Conservation (phyloP, 805 yeast species). For the Sugiyamaella marilandica region DNA sequence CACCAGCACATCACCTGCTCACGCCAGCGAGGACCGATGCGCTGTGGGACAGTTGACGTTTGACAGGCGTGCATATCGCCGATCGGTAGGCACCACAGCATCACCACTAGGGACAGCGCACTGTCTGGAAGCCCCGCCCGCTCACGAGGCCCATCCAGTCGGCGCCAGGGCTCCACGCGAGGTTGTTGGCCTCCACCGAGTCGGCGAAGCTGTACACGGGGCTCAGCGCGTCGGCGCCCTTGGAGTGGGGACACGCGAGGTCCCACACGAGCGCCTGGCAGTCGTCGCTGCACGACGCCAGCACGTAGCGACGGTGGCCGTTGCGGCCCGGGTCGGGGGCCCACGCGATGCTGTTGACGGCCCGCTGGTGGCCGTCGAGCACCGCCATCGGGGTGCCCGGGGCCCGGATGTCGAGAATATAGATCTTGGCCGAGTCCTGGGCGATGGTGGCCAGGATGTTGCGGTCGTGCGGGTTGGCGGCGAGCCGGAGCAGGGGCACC, state of each 20-base stretch:
- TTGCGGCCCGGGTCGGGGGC: constrained; percentile 49
- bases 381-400: constrained; percentile 79
- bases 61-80: too few relatives aligned
- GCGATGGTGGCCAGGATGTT: constrained; percentile 82
- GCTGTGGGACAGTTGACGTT: too few relatives aligned
- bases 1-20: too few relatives aligned
- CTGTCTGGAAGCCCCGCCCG: constrained; percentile 66
- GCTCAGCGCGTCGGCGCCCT: background rate
- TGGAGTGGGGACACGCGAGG: constrained; percentile 22
- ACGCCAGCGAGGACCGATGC: too few relatives aligned
- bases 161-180: constrained; percentile 67
- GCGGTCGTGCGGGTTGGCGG: constrained; percentile 74
- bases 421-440: constrained; percentile 57
- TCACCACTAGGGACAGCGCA: constrained; percentile 25
- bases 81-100: background rate
- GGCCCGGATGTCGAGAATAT: constrained; percentile 76
- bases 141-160: constrained; percentile 76
- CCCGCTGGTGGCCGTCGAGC: constrained; percentile 60
- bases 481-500: constrained; percentile 66
- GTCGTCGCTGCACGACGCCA: constrained; percentile 69
- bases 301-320: constrained; percentile 40
- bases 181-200: constrained; percentile 68
- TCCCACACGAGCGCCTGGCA: constrained; percentile 63
- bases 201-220: constrained; percentile 50
- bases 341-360: constrained; percentile 77